Base-by-base conservation (phyloP, 345 rosid genomes). In the Rhodamnia rubescens region DNA sequence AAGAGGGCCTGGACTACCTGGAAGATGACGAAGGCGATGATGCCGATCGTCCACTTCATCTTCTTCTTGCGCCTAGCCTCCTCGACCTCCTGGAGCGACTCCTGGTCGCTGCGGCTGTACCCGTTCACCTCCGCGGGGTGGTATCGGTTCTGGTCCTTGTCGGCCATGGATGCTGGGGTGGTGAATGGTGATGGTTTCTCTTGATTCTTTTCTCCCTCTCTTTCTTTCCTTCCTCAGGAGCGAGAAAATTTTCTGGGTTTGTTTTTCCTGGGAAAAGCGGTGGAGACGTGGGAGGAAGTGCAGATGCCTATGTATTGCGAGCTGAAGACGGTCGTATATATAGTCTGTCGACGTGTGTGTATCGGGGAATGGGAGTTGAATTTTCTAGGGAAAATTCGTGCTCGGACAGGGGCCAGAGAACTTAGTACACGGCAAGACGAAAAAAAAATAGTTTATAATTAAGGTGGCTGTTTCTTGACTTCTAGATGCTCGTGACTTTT, bases 21-120 rank as follows among this genome's bases (percentile, higher is more conserved):
- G 52, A 88, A 88, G 18, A 88, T 56, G 14, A 74, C 84, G 22
- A 88, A 88, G 55, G 88, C 88, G 51, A 54, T 83, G 24, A 82
- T 40, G 29, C 82, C 85, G 2, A 82, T 85, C 15, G 83, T 59
- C 75, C 84, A 69, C 58, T 82, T 88, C 36, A 84, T 82, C 83
- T 85, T 87, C 55, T 84, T 88, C 86, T 84, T 88, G 27, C 85
- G 83, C 80, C 9, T 47, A 27, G 10, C 54, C 53, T 86, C 88
- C 49, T 82, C 29, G 32, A 47, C 3, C 11, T 32, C 78, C 78
- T 85, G 56, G 22, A 6, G 47, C n/a, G 84, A 85, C n/a, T 85
- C 87, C 58, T 27, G 69, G 51, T 85, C 84, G 51, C 69, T 44
- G 53, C 81, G 81, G 21, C 36, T 32, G 61, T 58, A 29, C 6